Base-by-base conservation (phyloP, 495 filamentous ascomycete species). In the Penicillium verhagenii region DNA sequence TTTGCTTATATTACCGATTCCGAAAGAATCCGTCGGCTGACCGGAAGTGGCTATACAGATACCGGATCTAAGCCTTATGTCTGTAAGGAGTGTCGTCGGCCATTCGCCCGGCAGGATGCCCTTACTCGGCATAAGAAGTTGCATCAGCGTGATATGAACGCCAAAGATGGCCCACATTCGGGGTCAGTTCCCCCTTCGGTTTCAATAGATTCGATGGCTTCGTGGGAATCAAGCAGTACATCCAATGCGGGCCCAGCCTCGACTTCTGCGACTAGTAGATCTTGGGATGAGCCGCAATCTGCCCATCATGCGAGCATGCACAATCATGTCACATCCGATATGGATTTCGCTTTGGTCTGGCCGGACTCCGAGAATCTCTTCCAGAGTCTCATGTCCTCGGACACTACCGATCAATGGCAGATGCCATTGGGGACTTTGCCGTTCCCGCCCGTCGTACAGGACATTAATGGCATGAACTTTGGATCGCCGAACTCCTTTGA, bases 331-430 rank as follows among this genome's bases (percentile, higher is more conserved):
- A 57, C 64, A 2, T 62, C 61, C 8, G 72, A 75, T 31, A 53
- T 77, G 3, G 75, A 79, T 53, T 77, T 79, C 53, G 67, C 68
- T 8, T 52, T 79, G 20, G 65, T 78, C 45, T 79, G 76, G 76
- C 76, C 76, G 9, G 76, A 79, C 56, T 75, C 75, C 3, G 75
- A 79, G 57, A 66, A 72, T 59, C 50, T 79, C 38, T 77, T 79
- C 37, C 74, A 78, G 53, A 78, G 70, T 59, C 56, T 79, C 29
- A 74, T 79, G 66, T 68, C 72, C 9, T 66, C 69, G 0, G 73
- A 77, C 40, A 62, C 60, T 9, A 58, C 71, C 6, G 74, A 75
- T 57, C 76, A 78, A 48, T 77, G 75, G 75, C 73, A 79, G 54
- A 73, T 77, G 60, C 75, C 74, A 2, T 52, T 77, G 37, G 72